Base-by-base conservation (phyloP, 176 grass and related monocot genomes). In the Oryza meyeriana region DNA sequence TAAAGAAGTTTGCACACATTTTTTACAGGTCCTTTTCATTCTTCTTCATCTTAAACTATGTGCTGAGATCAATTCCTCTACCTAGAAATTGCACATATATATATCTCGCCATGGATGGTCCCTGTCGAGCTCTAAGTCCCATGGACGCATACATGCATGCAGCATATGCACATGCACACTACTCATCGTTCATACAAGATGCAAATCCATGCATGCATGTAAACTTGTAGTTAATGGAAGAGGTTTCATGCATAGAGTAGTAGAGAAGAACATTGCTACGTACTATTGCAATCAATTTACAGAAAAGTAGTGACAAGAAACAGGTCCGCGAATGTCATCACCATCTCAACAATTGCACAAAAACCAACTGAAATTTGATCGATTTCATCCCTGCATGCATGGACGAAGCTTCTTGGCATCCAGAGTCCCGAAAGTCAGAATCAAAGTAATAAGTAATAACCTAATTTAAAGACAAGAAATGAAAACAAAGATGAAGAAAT, bases 1-100 rank as follows among this genome's bases (percentile, higher is more conserved):
- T 83, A 97, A 97, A 93, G 91, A 85, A 74, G 48, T 73, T 52
- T 82, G 68, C 71, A 79, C 69, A 81, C 44, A 66, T 78, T 76
- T 38, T 76, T 79, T 31, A 66, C 41, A 63, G 31, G 86, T 81
- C 73, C 32, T 88, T 75, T 78, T 88, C 70, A 24, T 76, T 81
- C 71, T 80, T 81, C 73, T 61, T 81, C 48, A 36, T 88, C 78
- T 79, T 88, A 89, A 94, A 88, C 87, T 67, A 66, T 84, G 88
- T 83, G 77, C 77, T 87, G 66, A 16, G 45, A 41, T 45, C 27
- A 32, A 33, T 41, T 42, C 66, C 66, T 75, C 28, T 74, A 66
- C 66, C 66, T 82, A 81, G 67, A 74, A 74, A 79, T 83, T 88
- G 75, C 79, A 71, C 13, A 66, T 41, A 13, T n/a, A 45, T 61